These are phyloP conservation scores for Cicer arietinum DNA, from an alignment of 306 rosid genomes.

Conservation along the genomic window DNA sequence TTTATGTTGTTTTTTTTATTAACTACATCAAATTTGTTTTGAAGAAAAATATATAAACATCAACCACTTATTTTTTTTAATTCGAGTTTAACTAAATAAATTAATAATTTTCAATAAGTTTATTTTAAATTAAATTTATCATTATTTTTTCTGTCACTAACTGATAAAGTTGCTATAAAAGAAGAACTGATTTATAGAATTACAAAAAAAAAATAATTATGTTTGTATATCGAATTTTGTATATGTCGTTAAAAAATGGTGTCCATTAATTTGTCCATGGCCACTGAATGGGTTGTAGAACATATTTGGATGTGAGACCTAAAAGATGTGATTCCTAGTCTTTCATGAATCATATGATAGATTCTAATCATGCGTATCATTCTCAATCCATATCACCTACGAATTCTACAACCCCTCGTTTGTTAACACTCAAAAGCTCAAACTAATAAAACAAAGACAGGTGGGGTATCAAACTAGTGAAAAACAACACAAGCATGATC, in stretches of 20 bases:
- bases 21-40: no score
- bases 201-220: no score
- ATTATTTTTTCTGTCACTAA: no score
- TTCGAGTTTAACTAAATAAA: no score
- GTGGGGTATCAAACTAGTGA: conserved; percentile 24
- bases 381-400: conserved; percentile 39
- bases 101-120: no score
- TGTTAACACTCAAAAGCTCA: conserved; percentile 30
- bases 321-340: conserved; percentile 41
- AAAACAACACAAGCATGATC: conserved; percentile 21
- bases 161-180: no score
- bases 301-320: background rate
- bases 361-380: conserved; percentile 26
- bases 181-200: no score
- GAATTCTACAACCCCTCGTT: background rate
- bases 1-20: no score
- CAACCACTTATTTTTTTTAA: no score
- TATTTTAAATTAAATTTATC: no score
- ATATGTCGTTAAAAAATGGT: background rate
- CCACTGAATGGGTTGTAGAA: background rate
- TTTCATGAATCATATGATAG: background rate
- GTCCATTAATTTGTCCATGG: background rate
- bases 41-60: no score
- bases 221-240: background rate
- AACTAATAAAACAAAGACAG: conserved; percentile 29